Conservation (phyloP, 2,329 filamentous ascomycete genomes). For the Nemania sp. region DNA sequence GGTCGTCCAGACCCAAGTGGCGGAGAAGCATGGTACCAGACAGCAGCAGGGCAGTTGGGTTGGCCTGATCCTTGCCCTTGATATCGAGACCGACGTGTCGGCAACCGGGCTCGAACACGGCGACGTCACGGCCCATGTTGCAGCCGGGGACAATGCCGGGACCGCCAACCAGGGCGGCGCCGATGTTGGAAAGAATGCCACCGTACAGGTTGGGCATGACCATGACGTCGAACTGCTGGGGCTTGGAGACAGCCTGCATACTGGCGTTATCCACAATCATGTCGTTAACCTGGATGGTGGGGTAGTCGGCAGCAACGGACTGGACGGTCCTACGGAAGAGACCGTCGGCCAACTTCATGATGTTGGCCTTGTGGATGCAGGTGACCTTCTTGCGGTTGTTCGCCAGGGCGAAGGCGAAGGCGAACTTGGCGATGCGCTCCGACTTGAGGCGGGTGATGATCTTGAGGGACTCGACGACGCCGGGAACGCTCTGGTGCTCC, state of each 20-base stretch:
- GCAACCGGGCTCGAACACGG: constrained; percentile 98
- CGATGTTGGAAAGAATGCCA: constrained; percentile 98
- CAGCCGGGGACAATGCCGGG: constrained; percentile 96
- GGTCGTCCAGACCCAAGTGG: constrained; percentile 95
- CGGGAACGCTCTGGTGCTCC: constrained; percentile 95
- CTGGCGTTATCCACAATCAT: constrained; percentile 99
- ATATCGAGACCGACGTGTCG: constrained; percentile 99
- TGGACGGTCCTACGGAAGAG: constrained; percentile 99
- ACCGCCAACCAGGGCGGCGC: constrained; percentile 93
- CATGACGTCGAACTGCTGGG: constrained; percentile 99
- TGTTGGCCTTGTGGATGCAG: constrained; percentile 99
- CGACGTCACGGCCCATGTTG: constrained; percentile 99
- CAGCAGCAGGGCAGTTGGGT: constrained; percentile 93
- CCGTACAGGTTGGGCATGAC: constrained; percentile 99
- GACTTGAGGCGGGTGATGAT: constrained; percentile 99
- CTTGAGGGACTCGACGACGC: constrained; percentile 98
- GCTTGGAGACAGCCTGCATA: constrained; percentile 96
- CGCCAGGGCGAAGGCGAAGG: constrained; percentile 95
- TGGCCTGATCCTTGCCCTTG: constrained; percentile 99
- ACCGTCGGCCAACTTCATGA: constrained; percentile 99
- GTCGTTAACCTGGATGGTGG: constrained; percentile 93
- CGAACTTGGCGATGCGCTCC: constrained; percentile 98
- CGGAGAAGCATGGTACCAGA: constrained; percentile 96
- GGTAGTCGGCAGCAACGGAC: constrained; percentile 90
- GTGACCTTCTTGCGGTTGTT: constrained; percentile 99